These are phyloP conservation scores for Phlebopus sp. DNA, from an alignment of 1,284 basidiomycete species.

Conservation along the genomic window DNA sequence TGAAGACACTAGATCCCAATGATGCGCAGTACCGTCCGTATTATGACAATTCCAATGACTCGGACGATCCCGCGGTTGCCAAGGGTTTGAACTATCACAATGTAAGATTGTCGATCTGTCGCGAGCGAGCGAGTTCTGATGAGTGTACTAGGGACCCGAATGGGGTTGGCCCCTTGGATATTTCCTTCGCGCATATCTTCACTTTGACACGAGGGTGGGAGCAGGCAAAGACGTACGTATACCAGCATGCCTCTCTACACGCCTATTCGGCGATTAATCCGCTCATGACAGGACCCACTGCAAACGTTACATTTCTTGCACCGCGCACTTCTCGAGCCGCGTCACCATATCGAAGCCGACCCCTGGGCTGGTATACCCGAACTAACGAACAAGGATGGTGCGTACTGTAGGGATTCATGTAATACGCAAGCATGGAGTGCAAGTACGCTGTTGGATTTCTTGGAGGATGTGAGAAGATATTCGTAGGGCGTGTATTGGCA, in stretches of 20 bases:
- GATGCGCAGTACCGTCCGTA: constrained; percentile 86
- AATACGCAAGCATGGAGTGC: constrained; percentile 92
- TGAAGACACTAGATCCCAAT: constrained; percentile 87
- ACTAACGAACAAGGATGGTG: constrained; percentile 82
- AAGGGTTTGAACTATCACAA: constrained; percentile 92
- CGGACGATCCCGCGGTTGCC: constrained; percentile 74
- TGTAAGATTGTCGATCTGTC: constrained; percentile 39
- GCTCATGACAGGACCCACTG: constrained; percentile 52
- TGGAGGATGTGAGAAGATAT: constrained; percentile 63
- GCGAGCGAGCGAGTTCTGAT: constrained; percentile 9
- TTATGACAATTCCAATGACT: constrained; percentile 93
- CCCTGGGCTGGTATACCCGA: constrained; percentile 92
- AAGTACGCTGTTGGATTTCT: constrained; percentile 83
- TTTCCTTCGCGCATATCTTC: constrained; percentile 89
- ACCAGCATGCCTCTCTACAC: neutral
- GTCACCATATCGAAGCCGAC: constrained; percentile 73
- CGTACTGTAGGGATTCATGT: constrained; percentile 84
- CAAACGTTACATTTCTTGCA: constrained; percentile 80
- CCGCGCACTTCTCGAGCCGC: constrained; percentile 64
- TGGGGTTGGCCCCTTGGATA: constrained; percentile 96
- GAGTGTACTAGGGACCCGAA: constrained; percentile 63
- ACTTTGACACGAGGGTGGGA: constrained; percentile 72
- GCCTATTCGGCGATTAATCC: neutral
- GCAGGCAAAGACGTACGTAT: constrained; percentile 62
- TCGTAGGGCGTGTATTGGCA: constrained; percentile 3